phyloP scores from a whole-genome alignment of 345 rosid genomes.

The Combretum micranthum region DNA sequence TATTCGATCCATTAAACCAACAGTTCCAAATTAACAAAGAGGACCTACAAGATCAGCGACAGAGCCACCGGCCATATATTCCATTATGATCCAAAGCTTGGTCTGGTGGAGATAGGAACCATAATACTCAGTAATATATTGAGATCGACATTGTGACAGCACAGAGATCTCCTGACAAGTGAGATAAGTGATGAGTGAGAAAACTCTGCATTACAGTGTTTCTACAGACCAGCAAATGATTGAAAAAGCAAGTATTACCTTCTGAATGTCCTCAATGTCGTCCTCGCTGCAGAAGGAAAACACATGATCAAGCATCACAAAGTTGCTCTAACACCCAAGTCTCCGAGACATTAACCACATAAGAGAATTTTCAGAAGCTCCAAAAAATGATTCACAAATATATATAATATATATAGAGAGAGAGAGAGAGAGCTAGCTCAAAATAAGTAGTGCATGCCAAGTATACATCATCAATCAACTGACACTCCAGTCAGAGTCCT shows the following conservation, averaged over 20 bases:
- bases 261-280: constrained; percentile 98
- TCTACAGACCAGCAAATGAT: not conserved
- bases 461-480: too few species aligned
- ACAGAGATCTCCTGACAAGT: constrained; percentile 85
- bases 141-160: constrained; percentile 91
- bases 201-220: not conserved
- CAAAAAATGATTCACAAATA: too few species aligned
- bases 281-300: constrained; percentile 68
- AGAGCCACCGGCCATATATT: constrained; percentile 99
- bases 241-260: constrained; percentile 41
- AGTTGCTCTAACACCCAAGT: not conserved
- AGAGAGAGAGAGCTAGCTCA: too few species aligned
- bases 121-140: constrained; percentile 89
- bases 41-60: constrained; percentile 97
- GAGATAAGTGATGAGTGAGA: constrained; percentile 20
- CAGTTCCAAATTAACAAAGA: constrained; percentile 11
- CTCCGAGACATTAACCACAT: constrained; percentile 5
- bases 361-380: not conserved
- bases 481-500: too few species aligned
- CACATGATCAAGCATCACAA: constrained; percentile 10
- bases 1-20: not conserved
- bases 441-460: too few species aligned
- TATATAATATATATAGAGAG: too few species aligned
- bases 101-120: constrained; percentile 97
- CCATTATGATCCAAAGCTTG: constrained; percentile 99